Conservation (phyloP, 108 stramenopile genomes). For the Nannochloropsis granulata region DNA sequence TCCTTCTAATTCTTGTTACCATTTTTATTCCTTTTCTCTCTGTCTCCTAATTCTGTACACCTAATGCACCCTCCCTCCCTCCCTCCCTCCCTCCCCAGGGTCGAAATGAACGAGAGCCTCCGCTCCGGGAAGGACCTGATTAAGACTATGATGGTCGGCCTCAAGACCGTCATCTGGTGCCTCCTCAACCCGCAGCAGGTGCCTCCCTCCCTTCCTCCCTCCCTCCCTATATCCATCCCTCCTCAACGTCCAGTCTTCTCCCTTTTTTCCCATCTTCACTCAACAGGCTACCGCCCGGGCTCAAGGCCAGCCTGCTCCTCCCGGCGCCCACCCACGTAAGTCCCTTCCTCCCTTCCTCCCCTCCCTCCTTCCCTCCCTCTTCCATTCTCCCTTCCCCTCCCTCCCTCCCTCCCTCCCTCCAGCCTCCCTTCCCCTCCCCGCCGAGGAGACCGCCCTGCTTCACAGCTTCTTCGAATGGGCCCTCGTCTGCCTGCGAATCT, state of each 20-base stretch:
- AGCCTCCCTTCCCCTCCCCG: slow-evolving; percentile 36
- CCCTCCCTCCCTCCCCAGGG: background rate
- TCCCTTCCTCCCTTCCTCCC: background rate
- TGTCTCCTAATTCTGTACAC: background rate
- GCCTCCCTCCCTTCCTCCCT: too few species aligned
- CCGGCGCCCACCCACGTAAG: background rate
- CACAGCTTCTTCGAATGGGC: slow-evolving; percentile 58
- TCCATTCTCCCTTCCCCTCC: background rate
- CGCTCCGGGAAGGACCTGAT: slow-evolving; percentile 55
- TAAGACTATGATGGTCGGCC: slow-evolving; percentile 66
- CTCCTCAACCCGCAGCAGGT: slow-evolving; percentile 44
- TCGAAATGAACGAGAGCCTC: background rate
- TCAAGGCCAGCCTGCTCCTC: background rate
- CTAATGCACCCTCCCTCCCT: background rate
- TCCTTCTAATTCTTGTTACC: background rate
- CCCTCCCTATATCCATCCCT: too few species aligned
- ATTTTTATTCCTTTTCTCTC: background rate
- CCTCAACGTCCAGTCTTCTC: too few species aligned
- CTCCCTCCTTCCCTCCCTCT: background rate
- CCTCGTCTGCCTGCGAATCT: slow-evolving; percentile 58
- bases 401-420: background rate
- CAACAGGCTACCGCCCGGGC: background rate
- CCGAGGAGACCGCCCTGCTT: slow-evolving; percentile 59
- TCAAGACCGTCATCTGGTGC: slow-evolving; percentile 84
- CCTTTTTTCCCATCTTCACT: background rate